Percentiles rank a stretch among this genome's conserved stretches.
Conservation (phyloP, 1,139 yeast genomes). For the Suhomyces terraborum region DNA sequence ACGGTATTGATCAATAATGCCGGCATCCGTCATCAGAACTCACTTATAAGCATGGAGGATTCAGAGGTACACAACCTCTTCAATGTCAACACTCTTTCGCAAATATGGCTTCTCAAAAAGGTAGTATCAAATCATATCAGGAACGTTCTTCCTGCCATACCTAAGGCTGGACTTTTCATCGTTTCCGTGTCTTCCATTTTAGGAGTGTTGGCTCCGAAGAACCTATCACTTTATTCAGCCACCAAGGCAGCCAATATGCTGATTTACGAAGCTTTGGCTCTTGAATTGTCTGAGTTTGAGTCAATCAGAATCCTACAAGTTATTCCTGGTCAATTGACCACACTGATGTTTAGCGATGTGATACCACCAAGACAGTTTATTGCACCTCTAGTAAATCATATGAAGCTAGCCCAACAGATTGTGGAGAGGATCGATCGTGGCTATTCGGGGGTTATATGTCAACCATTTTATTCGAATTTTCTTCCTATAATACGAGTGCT, state of each 20-base stretch:
- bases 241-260: slow-evolving; percentile 65
- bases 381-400: slow-evolving; percentile 61
- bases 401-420: slow-evolving; percentile 46
- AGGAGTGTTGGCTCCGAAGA: slow-evolving; percentile 71
- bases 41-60: slow-evolving; percentile 39
- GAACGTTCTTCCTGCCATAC: slow-evolving; percentile 18
- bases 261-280: slow-evolving; percentile 58
- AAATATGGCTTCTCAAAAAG: slow-evolving; percentile 49
- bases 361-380: slow-evolving; percentile 57
- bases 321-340: slow-evolving; percentile 67
- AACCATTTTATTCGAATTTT: slow-evolving; percentile 63
- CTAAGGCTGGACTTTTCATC: slow-evolving; percentile 41
- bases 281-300: slow-evolving; percentile 41
- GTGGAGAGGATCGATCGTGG: slow-evolving; percentile 46
- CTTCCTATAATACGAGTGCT: slow-evolving; percentile 54
- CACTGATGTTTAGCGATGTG: slow-evolving; percentile 64
- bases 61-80: slow-evolving; percentile 41
- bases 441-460: slow-evolving; percentile 52
- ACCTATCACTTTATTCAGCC: slow-evolving; percentile 64
- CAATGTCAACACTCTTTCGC: slow-evolving; percentile 59
- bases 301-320: slow-evolving; percentile 51
- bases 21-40: slow-evolving; percentile 58
- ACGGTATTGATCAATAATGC: slow-evolving; percentile 73
- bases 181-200: slow-evolving; percentile 70
- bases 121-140: slow-evolving; percentile 32